phyloP scores from a whole-genome alignment of 352 stramenopile species.

The Pythium chondricola region DNA sequence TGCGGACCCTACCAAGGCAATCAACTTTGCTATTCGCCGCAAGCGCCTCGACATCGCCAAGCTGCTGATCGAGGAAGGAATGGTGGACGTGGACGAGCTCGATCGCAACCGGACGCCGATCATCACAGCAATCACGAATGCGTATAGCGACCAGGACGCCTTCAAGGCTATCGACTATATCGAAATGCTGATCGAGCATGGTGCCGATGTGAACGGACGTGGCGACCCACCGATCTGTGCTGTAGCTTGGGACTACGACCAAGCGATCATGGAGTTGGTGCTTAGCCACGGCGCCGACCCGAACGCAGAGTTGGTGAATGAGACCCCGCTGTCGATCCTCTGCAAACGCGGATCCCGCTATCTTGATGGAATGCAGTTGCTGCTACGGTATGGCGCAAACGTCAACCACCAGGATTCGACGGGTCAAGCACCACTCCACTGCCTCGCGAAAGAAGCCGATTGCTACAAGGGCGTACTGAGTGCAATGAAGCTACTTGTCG shows the following conservation, averaged over 20 bases:
- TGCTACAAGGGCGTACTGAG: not conserved
- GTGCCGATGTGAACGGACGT: not conserved
- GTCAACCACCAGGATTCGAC: not conserved
- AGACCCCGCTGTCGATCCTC: too few species aligned
- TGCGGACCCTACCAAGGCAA: not conserved
- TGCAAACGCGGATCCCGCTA: too few species aligned
- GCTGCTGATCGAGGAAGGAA: not conserved
- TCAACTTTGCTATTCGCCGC: not conserved
- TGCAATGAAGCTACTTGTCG: not conserved
- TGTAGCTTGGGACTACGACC: not conserved
- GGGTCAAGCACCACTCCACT: not conserved
- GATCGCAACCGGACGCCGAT: not conserved
- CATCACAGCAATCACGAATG: too few species aligned
- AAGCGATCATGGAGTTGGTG: not conserved
- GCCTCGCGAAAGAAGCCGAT: not conserved
- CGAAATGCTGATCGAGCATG: not conserved
- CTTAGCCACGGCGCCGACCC: not conserved
- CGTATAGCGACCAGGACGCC: not conserved
- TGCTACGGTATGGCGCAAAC: not conserved
- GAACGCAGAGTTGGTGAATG: not conserved
- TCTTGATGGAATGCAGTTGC: not conserved
- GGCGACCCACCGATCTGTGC: too few species aligned
- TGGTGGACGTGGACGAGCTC: not conserved
- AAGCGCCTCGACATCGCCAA: not conserved
- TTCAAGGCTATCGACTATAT: not conserved